Percentiles rank a stretch among this genome's conserved stretches.
Conservation (phyloP, 192 early-diverging fungal genomes). For the Backusella psychrophila region DNA sequence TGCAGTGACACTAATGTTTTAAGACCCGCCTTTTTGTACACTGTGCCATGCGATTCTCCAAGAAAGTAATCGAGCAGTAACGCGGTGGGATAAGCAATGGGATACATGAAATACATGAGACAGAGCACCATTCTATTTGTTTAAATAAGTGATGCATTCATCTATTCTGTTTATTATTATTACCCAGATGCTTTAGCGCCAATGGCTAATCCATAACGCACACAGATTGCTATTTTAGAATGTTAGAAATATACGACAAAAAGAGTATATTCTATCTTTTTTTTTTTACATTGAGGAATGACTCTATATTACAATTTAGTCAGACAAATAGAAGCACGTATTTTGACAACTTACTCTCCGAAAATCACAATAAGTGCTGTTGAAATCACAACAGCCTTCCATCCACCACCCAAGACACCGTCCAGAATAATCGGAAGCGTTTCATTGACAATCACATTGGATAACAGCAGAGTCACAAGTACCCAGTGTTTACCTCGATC, state of each 20-base stretch:
- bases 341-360: constrained; percentile 69
- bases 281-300: constrained; percentile 68
- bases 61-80: constrained; percentile 80
- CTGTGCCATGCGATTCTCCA: constrained; percentile 84
- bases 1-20: constrained; percentile 77
- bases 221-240: constrained; percentile 67
- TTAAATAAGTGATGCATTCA: neutral
- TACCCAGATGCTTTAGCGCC: constrained; percentile 81
- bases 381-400: constrained; percentile 82
- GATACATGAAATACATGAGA: constrained; percentile 65
- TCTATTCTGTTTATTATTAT: neutral
- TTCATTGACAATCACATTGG: constrained; percentile 97
- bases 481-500: constrained; percentile 81
- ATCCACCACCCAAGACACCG: constrained; percentile 70
- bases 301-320: constrained; percentile 39
- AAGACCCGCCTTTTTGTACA: constrained; percentile 74
- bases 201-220: constrained; percentile 84
- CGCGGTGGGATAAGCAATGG: constrained; percentile 83
- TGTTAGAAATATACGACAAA: neutral
- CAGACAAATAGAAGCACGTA: neutral
- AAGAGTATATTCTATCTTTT: no score
- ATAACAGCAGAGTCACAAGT: constrained; percentile 85
- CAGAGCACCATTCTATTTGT: constrained; percentile 51
- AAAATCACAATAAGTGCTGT: constrained; percentile 89
- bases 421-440: constrained; percentile 85